Conservation (phyloP, 768 basidiomycete species). For the Sporobolomyces pararoseus region DNA sequence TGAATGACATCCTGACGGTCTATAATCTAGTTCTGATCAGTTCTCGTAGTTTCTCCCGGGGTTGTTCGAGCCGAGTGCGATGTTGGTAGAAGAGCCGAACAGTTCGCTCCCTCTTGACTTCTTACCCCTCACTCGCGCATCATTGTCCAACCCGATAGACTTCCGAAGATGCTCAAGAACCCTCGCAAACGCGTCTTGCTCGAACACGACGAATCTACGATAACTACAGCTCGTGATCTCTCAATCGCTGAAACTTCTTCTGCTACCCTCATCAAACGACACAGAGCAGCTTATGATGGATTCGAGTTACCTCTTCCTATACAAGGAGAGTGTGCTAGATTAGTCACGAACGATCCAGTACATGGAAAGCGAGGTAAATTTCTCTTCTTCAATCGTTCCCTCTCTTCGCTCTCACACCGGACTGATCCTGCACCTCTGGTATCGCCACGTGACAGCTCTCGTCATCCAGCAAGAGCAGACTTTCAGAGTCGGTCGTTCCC, state of each 20-base stretch:
- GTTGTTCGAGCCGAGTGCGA: too few relatives aligned
- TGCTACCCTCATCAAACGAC: not conserved
- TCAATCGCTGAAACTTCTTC: not conserved
- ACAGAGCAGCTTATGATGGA: not conserved
- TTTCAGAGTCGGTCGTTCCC: not conserved
- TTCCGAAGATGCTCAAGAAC: not conserved
- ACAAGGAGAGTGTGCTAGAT: not conserved
- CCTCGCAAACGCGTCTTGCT: conserved; percentile 18
- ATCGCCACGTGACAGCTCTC: conserved; percentile 5
- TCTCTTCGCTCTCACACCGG: not conserved
- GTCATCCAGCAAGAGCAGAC: not conserved
- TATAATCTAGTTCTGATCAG: too few relatives aligned
- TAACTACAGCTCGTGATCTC: not conserved
- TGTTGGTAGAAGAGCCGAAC: too few relatives aligned
- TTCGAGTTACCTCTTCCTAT: not conserved
- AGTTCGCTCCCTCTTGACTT: not conserved
- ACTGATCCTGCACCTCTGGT: not conserved
- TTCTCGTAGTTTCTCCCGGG: too few relatives aligned
- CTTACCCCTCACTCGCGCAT: not conserved
- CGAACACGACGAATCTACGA: not conserved
- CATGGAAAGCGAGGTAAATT: conserved; percentile 9
- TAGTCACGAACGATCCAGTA: not conserved
- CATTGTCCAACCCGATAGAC: too few relatives aligned
- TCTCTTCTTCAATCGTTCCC: not conserved
- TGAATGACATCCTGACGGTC: not conserved